phyloP scores from a whole-genome alignment of 306 rosid genomes.

The apple (Malus domestica) region ASM211411v1 NC_041801.1:167501-168000 shows the following conservation, averaged over 20 bases:
- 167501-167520: background rate
- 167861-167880: background rate
- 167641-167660: background rate
- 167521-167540: background rate
- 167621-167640: background rate
- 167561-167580: background rate
- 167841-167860: background rate
- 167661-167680: slow-evolving; percentile 2
- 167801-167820: background rate
- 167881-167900: background rate
- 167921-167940: background rate
- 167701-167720: background rate
- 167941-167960: background rate
- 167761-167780: background rate
- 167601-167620: background rate
- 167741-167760: background rate
- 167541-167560: background rate
- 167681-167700: background rate
- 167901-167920: background rate
- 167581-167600: background rate
- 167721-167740: background rate
- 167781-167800: background rate
- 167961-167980: background rate
- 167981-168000: background rate
- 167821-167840: background rate